Conservation (phyloP, 129 eudicot species). For the Dittrichia graveolens region DNA sequence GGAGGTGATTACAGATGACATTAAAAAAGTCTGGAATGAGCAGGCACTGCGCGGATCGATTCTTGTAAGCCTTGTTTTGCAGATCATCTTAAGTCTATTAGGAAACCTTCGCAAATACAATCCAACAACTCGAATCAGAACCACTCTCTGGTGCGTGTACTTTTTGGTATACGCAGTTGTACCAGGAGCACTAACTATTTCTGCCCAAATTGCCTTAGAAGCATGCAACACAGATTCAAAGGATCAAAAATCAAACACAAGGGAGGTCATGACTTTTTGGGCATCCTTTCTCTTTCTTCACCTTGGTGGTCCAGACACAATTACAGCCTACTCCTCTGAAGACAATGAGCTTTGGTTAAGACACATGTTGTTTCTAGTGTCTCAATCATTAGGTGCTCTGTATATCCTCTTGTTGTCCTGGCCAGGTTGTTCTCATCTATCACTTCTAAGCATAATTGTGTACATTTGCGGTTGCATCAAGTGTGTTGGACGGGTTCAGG, state of each 20-base stretch:
- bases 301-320: conserved; percentile 65
- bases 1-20: conserved; percentile 28
- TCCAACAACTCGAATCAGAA: conserved; percentile 38
- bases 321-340: conserved; percentile 63
- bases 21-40: conserved; percentile 38
- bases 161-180: conserved; percentile 47
- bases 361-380: conserved; percentile 37
- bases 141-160: conserved; percentile 51
- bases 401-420: conserved; percentile 48
- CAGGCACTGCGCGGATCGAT: conserved; percentile 46
- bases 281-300: conserved; percentile 68
- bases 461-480: conserved; percentile 42
- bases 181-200: conserved; percentile 42
- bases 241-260: not conserved
- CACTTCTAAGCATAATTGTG: conserved; percentile 31
- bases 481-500: conserved; percentile 44
- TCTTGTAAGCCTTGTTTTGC: conserved; percentile 41
- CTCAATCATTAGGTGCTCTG: conserved; percentile 40
- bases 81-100: conserved; percentile 34
- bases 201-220: conserved; percentile 38
- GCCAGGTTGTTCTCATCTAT: conserved; percentile 48
- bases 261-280: conserved; percentile 60
- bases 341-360: conserved; percentile 65
- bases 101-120: conserved; percentile 47
- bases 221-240: conserved; percentile 30